These are phyloP conservation scores for Cronartium quercuum DNA, from an alignment of 1,284 basidiomycete genomes.

Conservation along the genomic window DNA sequence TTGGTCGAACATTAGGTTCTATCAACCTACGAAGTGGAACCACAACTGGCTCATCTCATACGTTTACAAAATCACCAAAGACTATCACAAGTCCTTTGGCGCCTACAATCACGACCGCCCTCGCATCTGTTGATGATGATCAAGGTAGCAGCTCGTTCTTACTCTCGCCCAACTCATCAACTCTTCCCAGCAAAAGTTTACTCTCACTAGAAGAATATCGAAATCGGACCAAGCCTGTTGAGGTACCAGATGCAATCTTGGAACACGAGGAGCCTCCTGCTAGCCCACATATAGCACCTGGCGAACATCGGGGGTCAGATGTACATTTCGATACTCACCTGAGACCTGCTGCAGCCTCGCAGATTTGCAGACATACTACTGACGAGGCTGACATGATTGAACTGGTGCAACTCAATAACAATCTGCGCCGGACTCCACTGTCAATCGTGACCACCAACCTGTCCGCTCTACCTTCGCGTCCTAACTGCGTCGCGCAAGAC, in stretches of 20 bases:
- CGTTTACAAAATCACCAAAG: background rate
- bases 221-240: background rate
- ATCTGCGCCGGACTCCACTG: too few relatives aligned
- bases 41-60: background rate
- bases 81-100: background rate
- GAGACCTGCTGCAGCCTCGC: background rate
- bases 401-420: background rate
- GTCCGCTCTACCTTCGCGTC: too few relatives aligned
- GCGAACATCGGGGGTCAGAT: too few relatives aligned
- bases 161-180: background rate
- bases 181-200: background rate
- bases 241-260: background rate
- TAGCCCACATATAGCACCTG: background rate
- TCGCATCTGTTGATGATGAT: background rate
- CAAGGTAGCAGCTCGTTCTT: background rate
- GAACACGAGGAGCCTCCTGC: background rate
- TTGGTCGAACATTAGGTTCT: background rate
- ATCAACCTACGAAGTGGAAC: slow-evolving; percentile 5
- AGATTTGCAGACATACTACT: background rate
- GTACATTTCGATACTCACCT: too few relatives aligned
- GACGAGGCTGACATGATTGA: background rate
- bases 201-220: background rate
- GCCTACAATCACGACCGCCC: background rate
- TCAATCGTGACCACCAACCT: too few relatives aligned
- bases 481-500: too few relatives aligned